Conservation (phyloP, 306 rosid genomes). For the Glycine tomentella region DNA sequence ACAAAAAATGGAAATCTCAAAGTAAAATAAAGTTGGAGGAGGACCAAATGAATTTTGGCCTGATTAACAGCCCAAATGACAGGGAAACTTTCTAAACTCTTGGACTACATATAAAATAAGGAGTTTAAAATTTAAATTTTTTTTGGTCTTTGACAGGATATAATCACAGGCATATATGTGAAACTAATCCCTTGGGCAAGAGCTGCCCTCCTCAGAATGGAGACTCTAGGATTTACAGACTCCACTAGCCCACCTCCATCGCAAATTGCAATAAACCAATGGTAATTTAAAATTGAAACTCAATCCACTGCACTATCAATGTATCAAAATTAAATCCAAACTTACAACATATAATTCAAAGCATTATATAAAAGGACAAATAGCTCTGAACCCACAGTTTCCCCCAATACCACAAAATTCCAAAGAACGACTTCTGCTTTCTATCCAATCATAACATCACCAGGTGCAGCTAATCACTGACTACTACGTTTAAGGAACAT, state of each 20-base stretch:
- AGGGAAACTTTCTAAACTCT: not conserved
- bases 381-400: not conserved
- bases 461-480: not conserved
- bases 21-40: not conserved
- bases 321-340: conserved; percentile 19
- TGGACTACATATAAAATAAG: not conserved
- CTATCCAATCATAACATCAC: conserved; percentile 24
- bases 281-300: not conserved
- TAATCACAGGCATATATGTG: not conserved
- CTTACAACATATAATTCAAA: conserved; percentile 20
- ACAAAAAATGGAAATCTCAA: conserved; percentile 12
- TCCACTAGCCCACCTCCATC: not conserved
- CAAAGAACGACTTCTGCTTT: not conserved
- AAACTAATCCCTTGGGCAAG: not conserved
- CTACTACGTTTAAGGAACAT: conserved; percentile 3
- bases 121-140: not conserved
- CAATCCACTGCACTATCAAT: not conserved
- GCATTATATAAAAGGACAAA: conserved; percentile 26
- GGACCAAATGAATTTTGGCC: not conserved
- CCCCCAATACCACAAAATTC: conserved; percentile 6
- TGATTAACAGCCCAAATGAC: conserved; percentile 10
- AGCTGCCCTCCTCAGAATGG: not conserved
- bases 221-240: not conserved
- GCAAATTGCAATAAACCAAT: not conserved
- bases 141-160: not conserved